Evolutionary conservation across 306 rosid species (phyloP).

Genomic region (Prunus kanzakura): DNA sequence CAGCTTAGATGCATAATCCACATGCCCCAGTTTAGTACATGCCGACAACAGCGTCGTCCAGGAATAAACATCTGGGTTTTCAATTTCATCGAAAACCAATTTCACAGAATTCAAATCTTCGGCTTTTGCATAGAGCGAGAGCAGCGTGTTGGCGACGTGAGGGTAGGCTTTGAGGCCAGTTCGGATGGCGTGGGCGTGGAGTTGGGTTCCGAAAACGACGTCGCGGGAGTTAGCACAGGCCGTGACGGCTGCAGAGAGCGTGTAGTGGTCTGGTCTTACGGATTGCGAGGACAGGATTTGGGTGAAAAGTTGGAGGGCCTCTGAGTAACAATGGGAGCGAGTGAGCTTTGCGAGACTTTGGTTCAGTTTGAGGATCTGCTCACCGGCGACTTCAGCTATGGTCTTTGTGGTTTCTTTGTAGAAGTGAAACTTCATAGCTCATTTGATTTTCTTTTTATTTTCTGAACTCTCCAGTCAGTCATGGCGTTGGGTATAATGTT

Average conservation of each 20-base stretch:
- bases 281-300: constrained; percentile 45
- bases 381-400: constrained; percentile 1
- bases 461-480: background rate
- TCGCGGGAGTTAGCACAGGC: constrained; percentile 41
- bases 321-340: constrained; percentile 36
- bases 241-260: constrained; percentile 57
- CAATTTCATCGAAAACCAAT: constrained; percentile 38
- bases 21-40: constrained; percentile 35
- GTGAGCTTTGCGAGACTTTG: constrained; percentile 40
- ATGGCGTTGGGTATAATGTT: background rate
- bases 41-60: constrained; percentile 76
- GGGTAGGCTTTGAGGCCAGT: constrained; percentile 48
- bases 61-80: constrained; percentile 51
- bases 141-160: constrained; percentile 64
- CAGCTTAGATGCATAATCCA: constrained; percentile 40
- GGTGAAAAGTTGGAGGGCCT: constrained; percentile 44
- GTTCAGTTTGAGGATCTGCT: constrained; percentile 45
- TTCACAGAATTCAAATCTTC: constrained; percentile 37
- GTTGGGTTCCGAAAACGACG: constrained; percentile 46
- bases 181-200: constrained; percentile 44
- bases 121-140: constrained; percentile 55
- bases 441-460: background rate
- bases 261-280: constrained; percentile 57
- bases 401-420: constrained; percentile 13
- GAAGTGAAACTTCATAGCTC: constrained; percentile 22